Percentiles rank a stretch among this genome's conserved stretches.
Evolutionary conservation across 2,329 filamentous ascomycete species (phyloP).

Genomic region (Colletotrichum musae): DNA sequence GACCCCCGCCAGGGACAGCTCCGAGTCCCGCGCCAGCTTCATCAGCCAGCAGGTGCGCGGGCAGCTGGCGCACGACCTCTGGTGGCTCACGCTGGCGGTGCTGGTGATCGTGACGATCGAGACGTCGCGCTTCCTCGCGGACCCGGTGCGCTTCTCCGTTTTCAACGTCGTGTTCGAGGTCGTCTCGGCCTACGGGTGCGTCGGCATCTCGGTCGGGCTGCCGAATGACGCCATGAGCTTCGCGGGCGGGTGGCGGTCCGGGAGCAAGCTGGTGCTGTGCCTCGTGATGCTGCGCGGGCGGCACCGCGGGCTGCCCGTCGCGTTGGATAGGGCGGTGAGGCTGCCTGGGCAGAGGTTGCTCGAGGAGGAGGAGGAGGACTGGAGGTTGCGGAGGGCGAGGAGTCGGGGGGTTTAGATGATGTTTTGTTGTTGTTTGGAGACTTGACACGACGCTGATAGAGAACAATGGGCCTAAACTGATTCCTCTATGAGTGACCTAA

Average conservation of each 20-base stretch:
- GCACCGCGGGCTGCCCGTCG: slow-evolving; percentile 70
- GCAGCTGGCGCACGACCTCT: slow-evolving; percentile 77
- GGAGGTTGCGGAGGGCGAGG: slow-evolving; percentile 25
- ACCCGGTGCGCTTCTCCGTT: slow-evolving; percentile 68
- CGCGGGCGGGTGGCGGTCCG: slow-evolving; percentile 65
- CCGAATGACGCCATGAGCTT: slow-evolving; percentile 69
- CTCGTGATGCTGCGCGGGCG: slow-evolving; percentile 70
- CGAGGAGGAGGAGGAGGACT: slow-evolving; percentile 50
- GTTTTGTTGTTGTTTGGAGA: not conserved
- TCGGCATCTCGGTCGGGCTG: slow-evolving; percentile 72
- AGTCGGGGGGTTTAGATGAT: not conserved
- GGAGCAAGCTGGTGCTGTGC: slow-evolving; percentile 71
- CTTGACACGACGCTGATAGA: too few species aligned
- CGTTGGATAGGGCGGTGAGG: slow-evolving; percentile 67
- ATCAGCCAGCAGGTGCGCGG: slow-evolving; percentile 72
- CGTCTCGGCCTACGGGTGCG: slow-evolving; percentile 71
- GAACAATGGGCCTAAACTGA: too few species aligned
- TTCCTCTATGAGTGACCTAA: too few species aligned
- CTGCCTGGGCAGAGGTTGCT: slow-evolving; percentile 54
- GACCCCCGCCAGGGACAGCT: slow-evolving; percentile 40
- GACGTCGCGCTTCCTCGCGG: slow-evolving; percentile 64
- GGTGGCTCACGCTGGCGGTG: slow-evolving; percentile 74
- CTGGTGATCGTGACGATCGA: slow-evolving; percentile 74
- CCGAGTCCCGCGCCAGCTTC: slow-evolving; percentile 61
- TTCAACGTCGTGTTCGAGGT: slow-evolving; percentile 75